These are phyloP conservation scores for Scedosporium apiospermum DNA, from an alignment of 2,329 filamentous ascomycete species.

Conservation along the genomic window DNA sequence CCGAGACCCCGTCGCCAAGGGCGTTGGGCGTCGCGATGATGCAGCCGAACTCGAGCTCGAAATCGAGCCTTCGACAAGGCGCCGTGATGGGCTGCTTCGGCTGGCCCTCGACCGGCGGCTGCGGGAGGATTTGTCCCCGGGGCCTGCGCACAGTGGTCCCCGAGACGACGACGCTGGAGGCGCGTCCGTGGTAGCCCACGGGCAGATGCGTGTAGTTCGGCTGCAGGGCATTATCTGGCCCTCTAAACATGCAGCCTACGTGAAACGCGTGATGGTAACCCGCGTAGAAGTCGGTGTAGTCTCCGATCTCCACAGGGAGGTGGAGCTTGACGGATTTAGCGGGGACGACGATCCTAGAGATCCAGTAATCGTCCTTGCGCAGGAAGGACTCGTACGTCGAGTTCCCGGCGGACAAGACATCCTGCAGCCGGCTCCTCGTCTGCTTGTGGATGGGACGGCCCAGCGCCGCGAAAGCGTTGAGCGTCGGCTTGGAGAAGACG, in stretches of 20 bases:
- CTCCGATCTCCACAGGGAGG: slow-evolving; percentile 32
- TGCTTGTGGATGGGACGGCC: slow-evolving; percentile 34
- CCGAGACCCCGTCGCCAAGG: background rate
- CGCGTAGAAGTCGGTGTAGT: slow-evolving; percentile 71
- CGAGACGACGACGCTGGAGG: slow-evolving; percentile 59
- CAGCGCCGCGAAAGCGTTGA: slow-evolving; percentile 5
- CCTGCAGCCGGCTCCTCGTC: slow-evolving; percentile 54
- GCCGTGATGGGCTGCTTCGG: background rate
- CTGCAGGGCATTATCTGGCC: slow-evolving; percentile 54
- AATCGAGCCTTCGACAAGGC: slow-evolving; percentile 39
- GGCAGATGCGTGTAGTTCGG: slow-evolving; percentile 67
- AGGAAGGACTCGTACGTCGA: slow-evolving; percentile 23
- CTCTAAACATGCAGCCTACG: slow-evolving; percentile 57
- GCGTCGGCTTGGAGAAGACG: slow-evolving; percentile 35
- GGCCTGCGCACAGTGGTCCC: slow-evolving; percentile 59
- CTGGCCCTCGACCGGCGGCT: background rate
- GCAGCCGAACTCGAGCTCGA: slow-evolving; percentile 62
- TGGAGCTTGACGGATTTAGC: slow-evolving; percentile 50
- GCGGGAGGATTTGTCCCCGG: slow-evolving; percentile 49
- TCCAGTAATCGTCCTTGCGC: slow-evolving; percentile 24
- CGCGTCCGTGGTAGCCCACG: slow-evolving; percentile 64
- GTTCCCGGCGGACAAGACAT: slow-evolving; percentile 40
- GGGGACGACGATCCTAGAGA: slow-evolving; percentile 18
- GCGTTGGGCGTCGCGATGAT: slow-evolving; percentile 54
- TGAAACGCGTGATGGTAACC: slow-evolving; percentile 61